Base-by-base conservation (phyloP, 371 early-diverging fungal genomes). In the Mortierella sp. region DNA sequence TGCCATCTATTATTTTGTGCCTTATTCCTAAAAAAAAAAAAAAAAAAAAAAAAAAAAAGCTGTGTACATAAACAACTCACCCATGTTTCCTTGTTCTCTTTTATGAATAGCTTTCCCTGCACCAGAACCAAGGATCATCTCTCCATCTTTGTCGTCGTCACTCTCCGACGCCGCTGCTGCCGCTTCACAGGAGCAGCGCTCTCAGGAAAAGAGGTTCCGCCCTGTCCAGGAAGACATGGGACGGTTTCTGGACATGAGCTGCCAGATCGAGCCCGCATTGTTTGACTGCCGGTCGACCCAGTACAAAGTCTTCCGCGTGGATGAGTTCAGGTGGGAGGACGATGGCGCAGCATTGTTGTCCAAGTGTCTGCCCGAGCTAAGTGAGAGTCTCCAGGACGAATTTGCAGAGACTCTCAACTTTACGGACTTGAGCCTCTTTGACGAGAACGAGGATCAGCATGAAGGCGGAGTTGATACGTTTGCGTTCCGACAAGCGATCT, bases 301-400 rank as follows among this genome's bases (percentile, higher is more conserved):
- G 19, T 84, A 87, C 62, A 75, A 70, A 7, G 86, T 88, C 57
- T 87, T 88, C 51, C 84, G 85, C 67, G 79, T 90, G 21, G 82
- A 84, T 18, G 91, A 91, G n/a, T 91, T 88, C 68, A 82, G 86
- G 16, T 91, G 90, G 90, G 90, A 90, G 68, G 89, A 89, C 16
- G 89, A 90, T 64, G 90, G 89, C 7, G 84, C 85, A n/a, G 84
- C 83, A 37, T 66, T 90, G n/a, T 84, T 88, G 7, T 85, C 86
- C n/a, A 87, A 88, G 50, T 90, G 81, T 70, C 68, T 91, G 19
- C 88, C 86, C 15, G 88, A 84, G 18, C 69, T 87, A 30, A 89
- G 89, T n/a, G 90, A 91, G 60, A 69, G 80, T 5, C 64, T 91
- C 1, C 88, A 89, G 48, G 84, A 85, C 25, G 90, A 89, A 62